phyloP scores from a whole-genome alignment of 2,329 filamentous ascomycete genomes.

The Ceratocystis ficicola region DNA sequence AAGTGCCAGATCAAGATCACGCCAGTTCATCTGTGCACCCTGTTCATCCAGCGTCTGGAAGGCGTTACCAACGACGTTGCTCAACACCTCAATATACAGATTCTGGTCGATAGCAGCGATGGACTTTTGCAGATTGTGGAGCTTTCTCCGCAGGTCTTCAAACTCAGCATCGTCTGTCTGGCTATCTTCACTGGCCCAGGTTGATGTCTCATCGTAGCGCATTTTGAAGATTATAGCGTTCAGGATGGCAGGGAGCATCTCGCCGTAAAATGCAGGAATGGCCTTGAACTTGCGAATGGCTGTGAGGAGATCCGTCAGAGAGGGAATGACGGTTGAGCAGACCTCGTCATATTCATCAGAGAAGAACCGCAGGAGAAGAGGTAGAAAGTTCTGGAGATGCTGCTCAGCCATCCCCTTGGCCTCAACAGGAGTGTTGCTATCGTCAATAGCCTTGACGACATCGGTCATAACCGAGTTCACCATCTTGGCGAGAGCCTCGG shows the following conservation, averaged over 20 bases:
- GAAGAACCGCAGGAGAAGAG: conserved; percentile 84
- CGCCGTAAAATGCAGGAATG: conserved; percentile 61
- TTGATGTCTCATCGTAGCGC: conserved; percentile 90
- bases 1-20: conserved; percentile 83
- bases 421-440: conserved; percentile 45
- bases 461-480: conserved; percentile 84
- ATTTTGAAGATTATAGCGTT: conserved; percentile 91
- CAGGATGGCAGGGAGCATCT: conserved; percentile 75
- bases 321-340: conserved; percentile 88
- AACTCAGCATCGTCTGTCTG: conserved; percentile 97
- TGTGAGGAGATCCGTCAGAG: conserved; percentile 80
- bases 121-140: conserved; percentile 85
- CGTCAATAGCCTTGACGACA: conserved; percentile 75
- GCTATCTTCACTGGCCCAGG: conserved; percentile 87
- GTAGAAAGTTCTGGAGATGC: conserved; percentile 70
- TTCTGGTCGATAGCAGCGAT: conserved; percentile 79
- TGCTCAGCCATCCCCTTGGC: conserved; percentile 65
- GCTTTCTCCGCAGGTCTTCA: conserved; percentile 77
- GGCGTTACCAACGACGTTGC: conserved; percentile 73
- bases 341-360: conserved; percentile 97
- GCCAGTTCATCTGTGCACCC: conserved; percentile 73
- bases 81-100: conserved; percentile 80
- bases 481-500: conserved; percentile 86
- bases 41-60: conserved; percentile 69
- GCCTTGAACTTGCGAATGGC: conserved; percentile 72